phyloP scores from a whole-genome alignment of 2,329 filamentous ascomycete genomes.

The Claviceps sp. region DNA sequence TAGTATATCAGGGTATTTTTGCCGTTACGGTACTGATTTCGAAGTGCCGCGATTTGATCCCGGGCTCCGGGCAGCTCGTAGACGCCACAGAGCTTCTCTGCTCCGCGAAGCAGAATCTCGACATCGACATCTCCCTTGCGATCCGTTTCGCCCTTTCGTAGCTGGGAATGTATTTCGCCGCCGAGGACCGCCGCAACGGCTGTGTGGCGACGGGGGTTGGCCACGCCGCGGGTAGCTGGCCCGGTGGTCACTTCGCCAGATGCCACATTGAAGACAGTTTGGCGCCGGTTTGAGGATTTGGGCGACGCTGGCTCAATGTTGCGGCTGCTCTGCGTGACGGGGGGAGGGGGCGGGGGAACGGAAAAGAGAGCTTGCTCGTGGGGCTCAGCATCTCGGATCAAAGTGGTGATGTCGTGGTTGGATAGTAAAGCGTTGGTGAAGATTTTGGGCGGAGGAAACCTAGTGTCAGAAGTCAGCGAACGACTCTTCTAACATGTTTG shows the following conservation, averaged over 20 bases:
- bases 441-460: conserved; percentile 81
- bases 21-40: conserved; percentile 58
- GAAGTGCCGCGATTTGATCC: conserved; percentile 61
- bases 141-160: conserved; percentile 43
- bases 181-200: conserved; percentile 85
- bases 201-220: conserved; percentile 55
- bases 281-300: conserved; percentile 33
- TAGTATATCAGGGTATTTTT: conserved; percentile 65
- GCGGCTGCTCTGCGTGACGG: conserved; percentile 19
- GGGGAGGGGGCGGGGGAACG: conserved; percentile 62
- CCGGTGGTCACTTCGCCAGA: conserved; percentile 49
- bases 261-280: conserved; percentile 54
- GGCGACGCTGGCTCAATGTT: conserved; percentile 26
- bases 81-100: conserved; percentile 79
- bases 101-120: conserved; percentile 69
- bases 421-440: conserved; percentile 89
- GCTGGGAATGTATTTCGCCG: conserved; percentile 71
- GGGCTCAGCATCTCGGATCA: conserved; percentile 89
- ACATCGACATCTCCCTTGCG: conserved; percentile 65
- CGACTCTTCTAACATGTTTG: neutral
- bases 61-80: conserved; percentile 71
- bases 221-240: conserved; percentile 29
- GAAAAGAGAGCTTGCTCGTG: conserved; percentile 95
- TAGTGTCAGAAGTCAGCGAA: conserved; percentile 22
- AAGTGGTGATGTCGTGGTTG: conserved; percentile 78